Percentiles rank a stretch among this genome's conserved stretches.
phyloP scores from a whole-genome alignment of 345 rosid species.

The Limnanthes douglasii region DNA sequence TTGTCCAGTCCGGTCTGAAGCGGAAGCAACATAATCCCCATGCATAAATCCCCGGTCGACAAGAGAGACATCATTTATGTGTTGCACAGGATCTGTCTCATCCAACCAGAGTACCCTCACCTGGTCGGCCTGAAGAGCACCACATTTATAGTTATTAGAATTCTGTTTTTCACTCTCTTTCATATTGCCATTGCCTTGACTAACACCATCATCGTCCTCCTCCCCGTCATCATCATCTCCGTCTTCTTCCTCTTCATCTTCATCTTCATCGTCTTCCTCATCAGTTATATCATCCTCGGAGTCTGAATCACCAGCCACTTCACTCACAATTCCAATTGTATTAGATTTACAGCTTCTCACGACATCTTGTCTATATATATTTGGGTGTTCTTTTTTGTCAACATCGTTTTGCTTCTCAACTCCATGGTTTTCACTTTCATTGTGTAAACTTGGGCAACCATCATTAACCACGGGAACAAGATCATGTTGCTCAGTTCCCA shows the following conservation, averaged over 20 bases:
- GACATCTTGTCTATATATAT: constrained; percentile 67
- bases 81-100: constrained; percentile 55
- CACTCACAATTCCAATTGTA: constrained; percentile 72
- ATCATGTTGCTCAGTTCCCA: constrained; percentile 33
- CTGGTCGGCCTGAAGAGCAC: constrained; percentile 53
- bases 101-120: constrained; percentile 89
- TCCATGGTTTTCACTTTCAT: constrained; percentile 7
- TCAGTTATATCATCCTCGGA: constrained; percentile 60
- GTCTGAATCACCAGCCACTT: constrained; percentile 84
- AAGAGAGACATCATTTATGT: constrained; percentile 37
- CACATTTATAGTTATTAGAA: constrained; percentile 24
- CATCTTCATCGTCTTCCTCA: constrained; percentile 33
- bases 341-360: constrained; percentile 43
- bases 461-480: constrained; percentile 15
- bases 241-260: constrained; percentile 22
- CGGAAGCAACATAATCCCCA: constrained; percentile 84
- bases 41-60: constrained; percentile 86
- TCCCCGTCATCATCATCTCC: too few species aligned
- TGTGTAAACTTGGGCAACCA: constrained; percentile 10
- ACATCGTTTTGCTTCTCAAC: constrained; percentile 16
- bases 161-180: constrained; percentile 15
- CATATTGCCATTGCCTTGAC: constrained; percentile 16
- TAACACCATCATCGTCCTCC: too few species aligned
- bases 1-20: constrained; percentile 74
- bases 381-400: constrained; percentile 19